Base-by-base conservation (phyloP, 441 rosid genomes). In the Viola pubescens region DNA sequence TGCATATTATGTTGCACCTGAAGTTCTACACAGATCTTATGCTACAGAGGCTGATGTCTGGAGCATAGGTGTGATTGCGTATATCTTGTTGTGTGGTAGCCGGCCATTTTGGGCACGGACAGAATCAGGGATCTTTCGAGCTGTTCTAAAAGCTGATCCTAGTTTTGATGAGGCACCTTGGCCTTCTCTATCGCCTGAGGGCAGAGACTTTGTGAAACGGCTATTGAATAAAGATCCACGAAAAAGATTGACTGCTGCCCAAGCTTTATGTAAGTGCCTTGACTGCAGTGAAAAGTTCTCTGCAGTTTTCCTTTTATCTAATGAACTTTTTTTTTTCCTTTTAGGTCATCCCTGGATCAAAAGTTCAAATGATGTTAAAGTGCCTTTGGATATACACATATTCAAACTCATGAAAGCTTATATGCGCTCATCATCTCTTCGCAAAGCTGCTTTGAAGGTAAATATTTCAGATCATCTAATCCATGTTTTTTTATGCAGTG, bases 31-130 rank as follows among this genome's bases (percentile, higher is more conserved):
- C 72, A 86, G 97, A 75, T 81, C 89, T 50, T 94, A 90, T 71
- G 82, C 79, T 64, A 86, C 96, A 53, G 95, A 90, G 77, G 97
- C 96, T 37, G 99, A 94, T 76, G 86, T 94, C 49, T 88, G 97
- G 99, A 94, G 99, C 62, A 70, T 89, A 45, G 98, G 98, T n/a
- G 98, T 94, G 64, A 94, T 94, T 61, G 88, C 95, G n/a, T 94
- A 89, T 63, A 94, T 94, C 72, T 79, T 92, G 50, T 75, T 92
- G 51, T 89, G 98, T 37, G 97, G 98, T 46, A 88, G 98, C 70
- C 84, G 99, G 19, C 99, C 99, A 70, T 94, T 94, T 71, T 94
- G 97, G 96, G 96, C 97, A 14, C 83, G 96, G 63, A 88, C 97
- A 0, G 99, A 94, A 69, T 94, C 97, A 58, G 99, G 99, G 61